A percentile compares a stretch with the other conserved stretches of the same genome.
These are phyloP conservation scores for Athelia psychrophila DNA, from an alignment of 1,284 basidiomycete genomes.

Conservation along the genomic window DNA sequence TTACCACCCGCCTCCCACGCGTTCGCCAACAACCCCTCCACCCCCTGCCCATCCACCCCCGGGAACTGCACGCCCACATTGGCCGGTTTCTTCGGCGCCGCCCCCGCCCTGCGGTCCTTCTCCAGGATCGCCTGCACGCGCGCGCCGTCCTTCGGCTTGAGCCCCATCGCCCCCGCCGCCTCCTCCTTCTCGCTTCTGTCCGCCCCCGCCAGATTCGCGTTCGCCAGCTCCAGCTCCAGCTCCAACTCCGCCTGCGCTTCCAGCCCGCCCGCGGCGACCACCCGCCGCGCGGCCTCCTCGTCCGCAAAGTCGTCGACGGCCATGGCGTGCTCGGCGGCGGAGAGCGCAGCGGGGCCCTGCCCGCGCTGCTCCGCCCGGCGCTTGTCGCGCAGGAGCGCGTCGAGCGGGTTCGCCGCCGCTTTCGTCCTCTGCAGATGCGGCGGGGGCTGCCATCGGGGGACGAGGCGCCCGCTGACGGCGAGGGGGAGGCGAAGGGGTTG, in stretches of 20 bases:
- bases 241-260: constrained; percentile 7
- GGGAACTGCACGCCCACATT: constrained; percentile 5
- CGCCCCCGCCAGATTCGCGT: constrained; percentile 1
- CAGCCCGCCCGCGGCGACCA: constrained; percentile 16
- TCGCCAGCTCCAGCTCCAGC: no score
- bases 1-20: background rate
- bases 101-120: constrained; percentile 24
- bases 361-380: constrained; percentile 41
- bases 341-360: constrained; percentile 37
- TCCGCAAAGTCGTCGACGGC: constrained; percentile 28
- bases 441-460: no score
- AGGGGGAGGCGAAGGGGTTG: background rate
- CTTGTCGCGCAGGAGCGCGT: no score
- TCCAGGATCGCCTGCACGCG: constrained; percentile 39
- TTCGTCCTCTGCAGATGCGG: no score
- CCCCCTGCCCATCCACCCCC: background rate
- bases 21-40: background rate
- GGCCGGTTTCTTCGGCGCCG: constrained; percentile 1
- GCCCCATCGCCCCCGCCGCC: constrained; percentile 28
- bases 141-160: constrained; percentile 17
- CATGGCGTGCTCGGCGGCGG: constrained; percentile 39
- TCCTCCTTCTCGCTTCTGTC: constrained; percentile 21
- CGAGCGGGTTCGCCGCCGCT: no score
- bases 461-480: no score
- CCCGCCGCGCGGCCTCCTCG: constrained; percentile 35